Evolutionary conservation across 192 early-diverging fungal genomes (phyloP).

Genomic region (Geosiphon pyriformis): DNA sequence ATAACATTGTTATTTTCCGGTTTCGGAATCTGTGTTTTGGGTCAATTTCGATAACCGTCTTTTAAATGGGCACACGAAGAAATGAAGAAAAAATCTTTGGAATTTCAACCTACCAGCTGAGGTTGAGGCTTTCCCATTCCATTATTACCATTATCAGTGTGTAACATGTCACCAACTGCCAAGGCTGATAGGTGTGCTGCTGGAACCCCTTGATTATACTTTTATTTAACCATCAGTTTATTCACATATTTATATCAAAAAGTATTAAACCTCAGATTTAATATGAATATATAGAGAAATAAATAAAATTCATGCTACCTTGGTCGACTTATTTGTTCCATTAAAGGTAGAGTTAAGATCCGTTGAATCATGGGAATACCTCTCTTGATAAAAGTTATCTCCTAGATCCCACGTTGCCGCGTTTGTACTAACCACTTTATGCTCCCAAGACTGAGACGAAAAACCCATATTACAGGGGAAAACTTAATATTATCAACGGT

Average conservation of each 20-base stretch:
- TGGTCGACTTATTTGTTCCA: neutral
- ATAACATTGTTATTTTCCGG: neutral
- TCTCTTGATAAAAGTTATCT: neutral
- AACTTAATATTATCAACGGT: neutral
- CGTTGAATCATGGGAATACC: slow-evolving; percentile 14
- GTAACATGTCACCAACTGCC: neutral
- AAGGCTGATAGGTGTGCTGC: slow-evolving; percentile 4
- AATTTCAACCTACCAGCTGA: slow-evolving; percentile 19
- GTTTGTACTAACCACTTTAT: slow-evolving; percentile 1
- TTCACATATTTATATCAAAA: too few species aligned
- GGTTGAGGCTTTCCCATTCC: slow-evolving; percentile 21
- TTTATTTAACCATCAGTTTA: slow-evolving; percentile 1
- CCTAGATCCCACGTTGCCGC: neutral
- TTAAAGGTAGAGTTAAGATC: slow-evolving; percentile 15
- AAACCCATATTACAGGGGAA: neutral
- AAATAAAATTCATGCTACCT: too few species aligned
- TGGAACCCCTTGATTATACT: neutral
- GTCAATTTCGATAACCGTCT: too few species aligned
- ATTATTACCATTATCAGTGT: neutral
- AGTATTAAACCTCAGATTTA: too few species aligned
- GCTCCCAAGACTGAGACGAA: slow-evolving; percentile 5
- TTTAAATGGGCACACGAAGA: too few species aligned
- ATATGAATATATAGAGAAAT: too few species aligned
- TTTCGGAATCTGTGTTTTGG: neutral
- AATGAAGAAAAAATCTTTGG: too few species aligned